Conservation (phyloP, 306 rosid species). For the Dryas drummondii region DNA sequence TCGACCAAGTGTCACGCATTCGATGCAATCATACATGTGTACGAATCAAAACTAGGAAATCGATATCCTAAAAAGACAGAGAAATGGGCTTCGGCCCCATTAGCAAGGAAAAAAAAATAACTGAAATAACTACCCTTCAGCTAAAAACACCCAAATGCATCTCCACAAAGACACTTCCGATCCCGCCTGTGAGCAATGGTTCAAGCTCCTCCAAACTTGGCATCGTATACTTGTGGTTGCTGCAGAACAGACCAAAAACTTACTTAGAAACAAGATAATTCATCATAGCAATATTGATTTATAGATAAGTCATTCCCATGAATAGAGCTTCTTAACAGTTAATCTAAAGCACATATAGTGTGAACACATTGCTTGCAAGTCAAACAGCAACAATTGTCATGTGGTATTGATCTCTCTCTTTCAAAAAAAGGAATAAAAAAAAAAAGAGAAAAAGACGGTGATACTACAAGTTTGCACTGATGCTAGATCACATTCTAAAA, state of each 20-base stretch:
- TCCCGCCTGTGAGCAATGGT: background rate
- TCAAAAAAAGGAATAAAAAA: too few relatives aligned
- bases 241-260: conserved; percentile 41
- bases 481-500: background rate
- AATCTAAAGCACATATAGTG: background rate
- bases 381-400: background rate
- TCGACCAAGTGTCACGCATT: background rate
- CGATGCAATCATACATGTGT: background rate
- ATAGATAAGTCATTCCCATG: background rate
- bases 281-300: too few relatives aligned
- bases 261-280: background rate
- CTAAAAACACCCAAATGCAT: background rate
- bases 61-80: background rate
- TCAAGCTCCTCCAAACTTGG: conserved; percentile 66
- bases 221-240: conserved; percentile 77
- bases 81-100: background rate
- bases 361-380: background rate
- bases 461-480: background rate
- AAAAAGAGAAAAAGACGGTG: background rate
- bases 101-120: too few relatives aligned
- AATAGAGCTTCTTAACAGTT: background rate
- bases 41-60: background rate
- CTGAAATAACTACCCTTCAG: background rate
- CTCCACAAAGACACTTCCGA: background rate
- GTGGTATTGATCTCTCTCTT: background rate